phyloP scores from a whole-genome alignment of 2,329 filamentous ascomycete species.

The Phialophora tarda region DNA sequence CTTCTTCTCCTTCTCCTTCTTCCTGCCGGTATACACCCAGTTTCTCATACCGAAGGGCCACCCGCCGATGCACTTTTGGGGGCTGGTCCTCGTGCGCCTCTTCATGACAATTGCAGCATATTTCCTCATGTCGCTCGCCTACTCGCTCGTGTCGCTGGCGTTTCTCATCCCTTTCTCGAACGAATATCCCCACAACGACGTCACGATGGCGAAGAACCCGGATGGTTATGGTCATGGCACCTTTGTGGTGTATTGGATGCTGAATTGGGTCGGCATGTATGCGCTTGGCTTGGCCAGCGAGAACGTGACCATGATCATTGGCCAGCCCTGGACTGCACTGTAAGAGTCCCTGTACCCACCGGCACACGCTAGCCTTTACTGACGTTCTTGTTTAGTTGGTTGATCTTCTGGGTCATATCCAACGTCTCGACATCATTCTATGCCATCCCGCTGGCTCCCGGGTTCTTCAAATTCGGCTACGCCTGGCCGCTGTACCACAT shows the following conservation, averaged over 20 bases:
- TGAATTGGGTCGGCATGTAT: constrained; percentile 68
- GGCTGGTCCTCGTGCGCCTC: constrained; percentile 56
- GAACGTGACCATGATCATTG: constrained; percentile 68
- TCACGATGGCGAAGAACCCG: constrained; percentile 48
- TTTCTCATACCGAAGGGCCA: constrained; percentile 62
- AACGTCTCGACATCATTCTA: constrained; percentile 68
- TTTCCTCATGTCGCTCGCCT: constrained; percentile 66
- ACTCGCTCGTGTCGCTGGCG: constrained; percentile 67
- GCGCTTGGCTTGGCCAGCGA: constrained; percentile 68
- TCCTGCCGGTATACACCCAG: constrained; percentile 66
- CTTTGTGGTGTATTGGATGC: constrained; percentile 68
- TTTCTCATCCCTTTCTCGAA: constrained; percentile 67
- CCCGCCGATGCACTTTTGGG: constrained; percentile 62
- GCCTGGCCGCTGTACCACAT: constrained; percentile 68
- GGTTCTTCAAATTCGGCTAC: constrained; percentile 67
- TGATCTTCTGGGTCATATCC: constrained; percentile 71
- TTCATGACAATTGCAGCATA: constrained; percentile 60
- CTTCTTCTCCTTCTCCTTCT: constrained; percentile 70
- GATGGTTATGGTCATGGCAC: constrained; percentile 63
- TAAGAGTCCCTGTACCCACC: not conserved
- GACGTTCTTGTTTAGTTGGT: constrained; percentile 50
- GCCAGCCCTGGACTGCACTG: constrained; percentile 62
- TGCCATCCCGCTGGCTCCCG: constrained; percentile 62
- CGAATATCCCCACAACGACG: constrained; percentile 49
- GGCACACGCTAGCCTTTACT: not conserved